Conservation (phyloP, 768 basidiomycete species). For the Suillus paluster region DNA sequence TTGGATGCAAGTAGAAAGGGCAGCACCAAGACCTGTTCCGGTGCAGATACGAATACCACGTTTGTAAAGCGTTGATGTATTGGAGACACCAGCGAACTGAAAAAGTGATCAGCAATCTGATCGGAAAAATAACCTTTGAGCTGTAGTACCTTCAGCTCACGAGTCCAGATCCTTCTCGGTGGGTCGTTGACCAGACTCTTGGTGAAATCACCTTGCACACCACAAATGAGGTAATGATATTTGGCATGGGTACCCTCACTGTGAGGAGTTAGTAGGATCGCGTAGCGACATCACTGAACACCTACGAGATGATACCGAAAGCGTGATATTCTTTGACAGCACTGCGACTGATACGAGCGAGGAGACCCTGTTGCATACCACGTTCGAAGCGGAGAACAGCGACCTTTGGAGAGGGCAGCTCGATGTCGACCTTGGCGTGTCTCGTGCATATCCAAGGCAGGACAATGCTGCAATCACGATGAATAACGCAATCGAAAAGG, state of each 20-base stretch:
- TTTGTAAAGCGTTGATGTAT: slow-evolving; percentile 79
- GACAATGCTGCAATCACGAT: slow-evolving; percentile 50
- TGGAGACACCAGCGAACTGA: slow-evolving; percentile 79
- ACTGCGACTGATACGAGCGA: slow-evolving; percentile 73
- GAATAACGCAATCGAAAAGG: slow-evolving; percentile 10
- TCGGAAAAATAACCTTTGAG: background rate
- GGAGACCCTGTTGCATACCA: slow-evolving; percentile 84
- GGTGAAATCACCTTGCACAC: slow-evolving; percentile 85
- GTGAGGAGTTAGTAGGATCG: slow-evolving; percentile 16
- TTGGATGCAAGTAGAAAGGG: slow-evolving; percentile 79
- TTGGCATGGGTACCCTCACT: slow-evolving; percentile 76
- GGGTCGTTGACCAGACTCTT: slow-evolving; percentile 69
- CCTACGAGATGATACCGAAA: slow-evolving; percentile 78
- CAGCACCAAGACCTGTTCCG: slow-evolving; percentile 81
- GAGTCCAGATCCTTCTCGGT: slow-evolving; percentile 75
- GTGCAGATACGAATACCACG: slow-evolving; percentile 84
- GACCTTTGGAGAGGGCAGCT: slow-evolving; percentile 82
- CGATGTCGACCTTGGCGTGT: slow-evolving; percentile 73
- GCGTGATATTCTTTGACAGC: slow-evolving; percentile 83
- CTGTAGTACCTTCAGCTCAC: slow-evolving; percentile 68
- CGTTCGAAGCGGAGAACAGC: slow-evolving; percentile 79
- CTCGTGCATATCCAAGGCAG: slow-evolving; percentile 80
- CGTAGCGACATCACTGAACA: slow-evolving; percentile 7
- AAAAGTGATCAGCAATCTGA: background rate
- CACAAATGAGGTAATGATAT: slow-evolving; percentile 81